Evolutionary conservation across 768 basidiomycete species (phyloP).

Genomic region (Daedaleopsis nitida): DNA sequence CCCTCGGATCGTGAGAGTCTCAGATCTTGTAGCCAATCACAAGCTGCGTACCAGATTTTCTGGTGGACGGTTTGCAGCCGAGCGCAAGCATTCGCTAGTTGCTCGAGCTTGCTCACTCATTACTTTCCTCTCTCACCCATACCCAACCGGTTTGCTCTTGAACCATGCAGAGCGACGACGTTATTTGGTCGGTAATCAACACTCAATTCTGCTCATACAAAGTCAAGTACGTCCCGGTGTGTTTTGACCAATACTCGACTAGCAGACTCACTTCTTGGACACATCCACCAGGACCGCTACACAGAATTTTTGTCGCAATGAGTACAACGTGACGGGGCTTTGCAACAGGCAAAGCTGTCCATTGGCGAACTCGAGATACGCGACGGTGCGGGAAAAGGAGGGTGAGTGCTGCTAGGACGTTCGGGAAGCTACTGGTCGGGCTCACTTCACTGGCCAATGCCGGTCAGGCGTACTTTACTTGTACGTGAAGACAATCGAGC

Average conservation of each 20-base stretch:
- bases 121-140: not conserved
- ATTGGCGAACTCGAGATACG: slow-evolving; percentile 96
- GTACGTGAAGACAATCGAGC: slow-evolving; percentile 96
- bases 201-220: slow-evolving; percentile 98
- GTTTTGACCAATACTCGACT: slow-evolving; percentile 1
- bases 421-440: not conserved
- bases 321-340: slow-evolving; percentile 97
- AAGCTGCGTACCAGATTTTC: slow-evolving; percentile 22
- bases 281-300: slow-evolving; percentile 70
- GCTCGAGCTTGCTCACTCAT: slow-evolving; percentile 1
- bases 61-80: not conserved
- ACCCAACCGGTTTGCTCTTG: not conserved
- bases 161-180: slow-evolving; percentile 91
- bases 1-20: slow-evolving; percentile 11
- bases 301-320: slow-evolving; percentile 98
- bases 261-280: slow-evolving; percentile 8
- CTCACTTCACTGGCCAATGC: not conserved
- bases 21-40: slow-evolving; percentile 19
- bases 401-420: slow-evolving; percentile 45
- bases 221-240: slow-evolving; percentile 78
- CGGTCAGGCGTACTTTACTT: slow-evolving; percentile 79
- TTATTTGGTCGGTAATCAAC: slow-evolving; percentile 97
- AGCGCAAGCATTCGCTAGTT: not conserved
- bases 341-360: slow-evolving; percentile 96
- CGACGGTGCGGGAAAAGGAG: slow-evolving; percentile 96